A percentile compares a stretch with the other conserved stretches of the same genome.
Evolutionary conservation across 495 filamentous ascomycete species (phyloP).

Genomic region (Tricharina praecox): DNA sequence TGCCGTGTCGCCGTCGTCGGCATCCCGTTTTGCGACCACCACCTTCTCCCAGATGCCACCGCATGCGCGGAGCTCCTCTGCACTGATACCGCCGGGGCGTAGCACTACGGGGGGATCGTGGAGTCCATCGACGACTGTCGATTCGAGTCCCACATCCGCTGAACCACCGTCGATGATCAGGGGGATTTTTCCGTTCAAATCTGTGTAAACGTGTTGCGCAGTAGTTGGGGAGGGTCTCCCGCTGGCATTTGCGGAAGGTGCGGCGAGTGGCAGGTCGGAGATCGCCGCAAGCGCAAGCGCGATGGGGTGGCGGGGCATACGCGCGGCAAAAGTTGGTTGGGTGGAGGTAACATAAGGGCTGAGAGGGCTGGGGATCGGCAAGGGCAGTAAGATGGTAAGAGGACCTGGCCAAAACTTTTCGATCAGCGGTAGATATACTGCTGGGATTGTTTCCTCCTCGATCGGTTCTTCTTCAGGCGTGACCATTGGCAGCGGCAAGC

Average conservation of each 20-base stretch:
- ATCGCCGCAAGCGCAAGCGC: conserved; percentile 70
- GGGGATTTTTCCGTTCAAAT: conserved; percentile 69
- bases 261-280: conserved; percentile 64
- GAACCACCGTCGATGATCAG: conserved; percentile 75
- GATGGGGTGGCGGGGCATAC: conserved; percentile 72
- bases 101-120: conserved; percentile 63
- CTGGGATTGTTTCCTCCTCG: conserved; percentile 40
- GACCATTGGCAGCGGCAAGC: conserved; percentile 2
- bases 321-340: conserved; percentile 67
- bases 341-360: conserved; percentile 78
- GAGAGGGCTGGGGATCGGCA: conserved; percentile 47
- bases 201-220: conserved; percentile 72
- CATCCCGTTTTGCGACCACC: conserved; percentile 56
- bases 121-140: conserved; percentile 88
- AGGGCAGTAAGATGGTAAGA: conserved; percentile 75
- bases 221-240: conserved; percentile 82
- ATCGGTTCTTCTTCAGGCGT: conserved; percentile 21
- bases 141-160: conserved; percentile 81
- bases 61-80: conserved; percentile 58
- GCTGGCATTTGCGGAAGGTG: conserved; percentile 84
- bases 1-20: conserved; percentile 35
- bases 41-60: conserved; percentile 61
- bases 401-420: conserved; percentile 84
- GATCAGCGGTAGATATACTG: conserved; percentile 70
- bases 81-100: conserved; percentile 75